Base-by-base conservation (phyloP, 768 basidiomycete genomes). In the Lentinula sp. region DNA sequence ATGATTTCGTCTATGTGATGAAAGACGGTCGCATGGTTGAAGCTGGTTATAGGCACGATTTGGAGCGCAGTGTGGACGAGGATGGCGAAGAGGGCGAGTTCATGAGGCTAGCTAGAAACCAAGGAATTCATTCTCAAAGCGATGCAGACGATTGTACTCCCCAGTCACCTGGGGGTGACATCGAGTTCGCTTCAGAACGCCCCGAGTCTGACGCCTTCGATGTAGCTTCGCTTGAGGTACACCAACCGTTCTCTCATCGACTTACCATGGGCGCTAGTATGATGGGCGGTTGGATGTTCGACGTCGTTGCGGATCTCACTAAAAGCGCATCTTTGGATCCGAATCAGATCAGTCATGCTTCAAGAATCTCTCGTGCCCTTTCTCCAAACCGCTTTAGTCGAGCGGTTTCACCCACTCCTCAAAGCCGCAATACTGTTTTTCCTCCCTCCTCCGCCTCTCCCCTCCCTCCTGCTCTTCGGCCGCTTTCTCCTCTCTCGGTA, bases 1-100 rank as follows among this genome's bases (percentile, higher is more conserved):
- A 77, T 13, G 95, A 98, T 71, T 98, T 97, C 65, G 92, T 97
- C 11, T 97, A 98, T 70, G 91, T 98, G 2, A 86, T 98, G 77
- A 84, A 86, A 65, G 79, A 85, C 18, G 96, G 95, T 0, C 66
- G 70, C 0, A 84, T 97, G 34, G 88, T 88, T 51, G 93, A 98
- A 70, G 89, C 93, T 67, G 97, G 97, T 0, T 96, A 85, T 72
- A 84, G 94, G 1, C 73, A 72, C 1, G 95, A 96, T 68, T 80
- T 98, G 55, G 91, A 93, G 69, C 70, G 64, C 15, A 73, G 68
- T 3, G 65, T 72, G 7, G 53, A 54, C 18, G 69, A 74, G 5
- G 59, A 62, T 2, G 68, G 62, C 0, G 71, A 69, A 8, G 73
- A 71, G 2, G 89, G 91, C 32, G 88, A 88, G 65, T 98, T 95